These are phyloP conservation scores for Wickerhamomyces sp. DNA, from an alignment of 1,139 yeast genomes.

Conservation along the genomic window DNA sequence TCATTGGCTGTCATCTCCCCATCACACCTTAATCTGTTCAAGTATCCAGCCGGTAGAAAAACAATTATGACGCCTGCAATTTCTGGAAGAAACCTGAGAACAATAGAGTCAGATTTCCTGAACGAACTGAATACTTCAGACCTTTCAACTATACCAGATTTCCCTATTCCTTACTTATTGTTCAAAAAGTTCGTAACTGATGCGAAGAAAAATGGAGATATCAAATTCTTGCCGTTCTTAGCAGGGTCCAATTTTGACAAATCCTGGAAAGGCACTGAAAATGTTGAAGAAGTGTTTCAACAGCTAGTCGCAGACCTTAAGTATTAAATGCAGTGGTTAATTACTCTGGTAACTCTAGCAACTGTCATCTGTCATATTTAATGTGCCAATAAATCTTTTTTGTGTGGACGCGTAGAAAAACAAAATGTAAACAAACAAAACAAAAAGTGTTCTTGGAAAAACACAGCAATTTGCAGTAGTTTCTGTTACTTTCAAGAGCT, in stretches of 20 bases:
- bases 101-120: conserved; percentile 16
- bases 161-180: conserved; percentile 21
- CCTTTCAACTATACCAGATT: conserved; percentile 15
- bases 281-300: conserved; percentile 9
- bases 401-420: conserved; percentile 1
- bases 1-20: conserved; percentile 14
- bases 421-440: background rate
- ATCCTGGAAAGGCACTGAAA: conserved; percentile 10
- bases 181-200: conserved; percentile 15
- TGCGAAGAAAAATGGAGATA: conserved; percentile 1
- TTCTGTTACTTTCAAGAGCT: too few relatives aligned
- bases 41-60: conserved; percentile 4
- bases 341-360: too few relatives aligned
- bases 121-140: conserved; percentile 2
- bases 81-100: conserved; percentile 23
- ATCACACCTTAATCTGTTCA: conserved; percentile 9
- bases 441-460: background rate
- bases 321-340: too few relatives aligned
- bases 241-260: conserved; percentile 12
- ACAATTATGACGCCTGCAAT: conserved; percentile 20
- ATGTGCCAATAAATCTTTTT: background rate
- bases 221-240: conserved; percentile 7
- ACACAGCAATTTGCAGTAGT: background rate
- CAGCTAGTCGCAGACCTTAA: conserved; percentile 1
- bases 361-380: background rate